Evolutionary conservation across 495 filamentous ascomycete genomes (phyloP), one percentile per base, ranked within the genome.

Genomic region (Neurospora sp.): DNA sequence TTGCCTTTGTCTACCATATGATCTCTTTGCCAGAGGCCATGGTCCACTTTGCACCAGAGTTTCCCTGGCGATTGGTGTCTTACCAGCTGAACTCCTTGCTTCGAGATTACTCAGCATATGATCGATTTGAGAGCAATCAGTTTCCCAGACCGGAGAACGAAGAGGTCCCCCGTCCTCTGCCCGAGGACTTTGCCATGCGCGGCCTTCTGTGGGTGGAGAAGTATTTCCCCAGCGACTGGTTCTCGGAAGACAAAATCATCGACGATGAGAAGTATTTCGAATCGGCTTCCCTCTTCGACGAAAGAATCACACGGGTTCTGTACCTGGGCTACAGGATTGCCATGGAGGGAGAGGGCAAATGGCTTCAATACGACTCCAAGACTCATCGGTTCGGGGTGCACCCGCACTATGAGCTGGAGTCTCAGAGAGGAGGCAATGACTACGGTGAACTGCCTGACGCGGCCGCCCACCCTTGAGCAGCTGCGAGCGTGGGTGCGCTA

Each of bases 121-220:
- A 79, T 14, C 84, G 85, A 1, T 82, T 91, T 40, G 87, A 89
- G 68, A 76, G 78, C 39, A 77, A 85, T 42, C 74, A 75, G 0
- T 91, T 92, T 68, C 90, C 88, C 0, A 74, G 78, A 65, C 78
- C 84, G 7, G 83, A 89, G 3, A 86, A 89, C 53, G 86, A 83
- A 31, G 78, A 77, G 16, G 68, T 71, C 70, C 9, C 82, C 77
- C 83, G 87, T n/a, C 93, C 93, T 5, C 78, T 97, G 0, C 90
- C 93, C 0, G 96, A 98, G 74, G 96, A 99, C 74, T 97, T 89
- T 73, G 84, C 90, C 0, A 88, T 97, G 71, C 87, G 91, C 6
- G 96, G 94, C 0, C 87, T 94, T 22, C 77, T 90, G 4, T 97
- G 91, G 89, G 88, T 87, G 4, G 85, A 89, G 53, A 78, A 81